These are phyloP conservation scores for Melampsora larici-populina DNA, from an alignment of 1,284 basidiomycete genomes.

Conservation along the genomic window DNA sequence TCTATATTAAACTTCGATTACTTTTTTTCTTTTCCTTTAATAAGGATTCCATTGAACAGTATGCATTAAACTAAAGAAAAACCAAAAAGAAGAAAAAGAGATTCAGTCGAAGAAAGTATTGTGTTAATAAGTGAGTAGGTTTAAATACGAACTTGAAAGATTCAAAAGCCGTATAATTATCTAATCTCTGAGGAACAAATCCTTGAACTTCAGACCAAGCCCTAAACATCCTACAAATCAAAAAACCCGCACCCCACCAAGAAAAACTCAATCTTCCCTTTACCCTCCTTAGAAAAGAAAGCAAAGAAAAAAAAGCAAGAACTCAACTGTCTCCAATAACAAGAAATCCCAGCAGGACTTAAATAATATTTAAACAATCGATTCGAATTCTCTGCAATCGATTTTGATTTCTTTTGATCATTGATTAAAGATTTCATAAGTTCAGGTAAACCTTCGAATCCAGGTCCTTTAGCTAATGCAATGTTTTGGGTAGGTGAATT, in stretches of 20 bases:
- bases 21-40: no score
- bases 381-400: slow-evolving; percentile 52
- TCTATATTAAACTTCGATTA: no score
- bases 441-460: slow-evolving; percentile 49
- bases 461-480: slow-evolving; percentile 49
- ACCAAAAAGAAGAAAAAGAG: no score
- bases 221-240: slow-evolving; percentile 46
- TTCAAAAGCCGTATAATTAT: slow-evolving; percentile 32
- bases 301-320: background rate
- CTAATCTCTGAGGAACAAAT: slow-evolving; percentile 48
- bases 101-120: background rate
- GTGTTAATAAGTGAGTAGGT: no score
- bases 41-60: no score
- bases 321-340: slow-evolving; percentile 48
- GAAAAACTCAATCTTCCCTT: slow-evolving; percentile 47
- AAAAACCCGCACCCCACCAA: slow-evolving; percentile 47
- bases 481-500: slow-evolving; percentile 53
- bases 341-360: slow-evolving; percentile 50
- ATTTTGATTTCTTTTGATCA: slow-evolving; percentile 48
- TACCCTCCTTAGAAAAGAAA: slow-evolving; percentile 44
- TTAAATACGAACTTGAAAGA: slow-evolving; percentile 37
- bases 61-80: no score
- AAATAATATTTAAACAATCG: slow-evolving; percentile 51
- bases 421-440: slow-evolving; percentile 52
- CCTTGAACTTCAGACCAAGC: slow-evolving; percentile 48